phyloP scores from a whole-genome alignment of 805 yeast species.

The Cephaloascus albidus region DNA sequence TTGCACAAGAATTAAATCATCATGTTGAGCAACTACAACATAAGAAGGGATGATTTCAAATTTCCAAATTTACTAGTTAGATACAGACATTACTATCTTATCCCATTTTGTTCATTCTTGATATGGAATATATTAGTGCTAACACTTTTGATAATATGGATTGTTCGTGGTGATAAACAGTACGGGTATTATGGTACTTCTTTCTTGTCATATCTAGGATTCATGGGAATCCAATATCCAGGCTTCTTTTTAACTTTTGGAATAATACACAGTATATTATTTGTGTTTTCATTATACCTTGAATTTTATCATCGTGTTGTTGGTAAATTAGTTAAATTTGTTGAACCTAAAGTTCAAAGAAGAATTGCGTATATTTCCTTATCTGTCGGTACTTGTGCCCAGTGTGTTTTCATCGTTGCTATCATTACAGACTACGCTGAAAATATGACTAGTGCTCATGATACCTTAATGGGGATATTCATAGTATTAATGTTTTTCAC shows the following conservation, averaged over 20 bases:
- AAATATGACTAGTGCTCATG: not conserved
- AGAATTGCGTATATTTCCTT: constrained; percentile 15
- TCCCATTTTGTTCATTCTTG: not conserved
- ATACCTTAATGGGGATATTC: constrained; percentile 12
- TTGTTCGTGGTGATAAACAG: not conserved
- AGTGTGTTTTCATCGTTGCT: constrained; percentile 12
- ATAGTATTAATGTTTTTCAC: constrained; percentile 16
- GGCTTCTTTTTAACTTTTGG: constrained; percentile 13
- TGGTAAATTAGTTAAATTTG: constrained; percentile 18
- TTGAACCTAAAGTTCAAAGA: constrained; percentile 13
- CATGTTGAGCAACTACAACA: not conserved
- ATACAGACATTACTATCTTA: not conserved
- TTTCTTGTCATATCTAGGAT: not conserved
- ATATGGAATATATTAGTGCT: not conserved
- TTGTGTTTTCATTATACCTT: constrained; percentile 13
- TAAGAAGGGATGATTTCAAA: not conserved
- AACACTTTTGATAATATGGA: not conserved
- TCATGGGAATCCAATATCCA: constrained; percentile 5
- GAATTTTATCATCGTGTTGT: constrained; percentile 18
- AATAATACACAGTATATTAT: constrained; percentile 13
- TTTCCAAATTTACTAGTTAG: not conserved
- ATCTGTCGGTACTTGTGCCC: constrained; percentile 13
- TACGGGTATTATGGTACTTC: constrained; percentile 1
- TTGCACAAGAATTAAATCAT: not conserved
- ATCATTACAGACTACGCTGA: constrained; percentile 12